These are phyloP conservation scores for Noccaea caerulescens DNA, from an alignment of 345 rosid genomes.

Conservation along the genomic window DNA sequence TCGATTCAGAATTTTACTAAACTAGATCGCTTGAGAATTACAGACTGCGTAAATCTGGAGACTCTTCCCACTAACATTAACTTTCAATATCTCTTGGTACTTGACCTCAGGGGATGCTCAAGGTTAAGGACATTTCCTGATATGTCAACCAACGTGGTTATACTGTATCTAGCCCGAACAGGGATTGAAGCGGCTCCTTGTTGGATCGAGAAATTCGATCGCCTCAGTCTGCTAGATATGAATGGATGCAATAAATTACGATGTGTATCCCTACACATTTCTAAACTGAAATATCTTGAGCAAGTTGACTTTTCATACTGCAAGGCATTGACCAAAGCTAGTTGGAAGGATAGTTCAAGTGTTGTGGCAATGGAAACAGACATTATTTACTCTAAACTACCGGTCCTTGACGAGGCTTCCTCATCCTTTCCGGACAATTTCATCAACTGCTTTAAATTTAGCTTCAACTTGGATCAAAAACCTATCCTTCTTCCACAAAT, in stretches of 20 bases:
- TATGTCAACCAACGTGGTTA: neutral
- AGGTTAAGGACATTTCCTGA: neutral
- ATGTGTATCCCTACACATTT: neutral
- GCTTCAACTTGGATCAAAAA: neutral
- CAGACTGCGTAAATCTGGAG: slow-evolving; percentile 8
- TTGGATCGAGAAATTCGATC: neutral
- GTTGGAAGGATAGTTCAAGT: neutral
- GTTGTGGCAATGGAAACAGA: neutral
- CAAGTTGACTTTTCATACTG: neutral
- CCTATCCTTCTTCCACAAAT: neutral
- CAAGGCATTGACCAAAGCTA: neutral
- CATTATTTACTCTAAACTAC: no score
- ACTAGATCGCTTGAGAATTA: no score
- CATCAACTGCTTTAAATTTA: neutral
- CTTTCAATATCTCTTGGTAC: rapidly evolving
- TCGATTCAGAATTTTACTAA: no score
- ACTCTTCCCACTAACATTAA: neutral
- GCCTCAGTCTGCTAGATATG: neutral
- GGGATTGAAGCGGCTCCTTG: neutral
- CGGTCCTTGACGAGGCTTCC: no score
- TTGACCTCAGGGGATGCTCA: neutral
- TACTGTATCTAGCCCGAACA: neutral
- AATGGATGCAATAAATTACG: neutral
- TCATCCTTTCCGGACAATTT: neutral
- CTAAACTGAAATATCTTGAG: neutral